Evolutionary conservation across 768 basidiomycete species (phyloP), one percentile per base, ranked within the genome.

Genomic region (Mycena galopus): DNA sequence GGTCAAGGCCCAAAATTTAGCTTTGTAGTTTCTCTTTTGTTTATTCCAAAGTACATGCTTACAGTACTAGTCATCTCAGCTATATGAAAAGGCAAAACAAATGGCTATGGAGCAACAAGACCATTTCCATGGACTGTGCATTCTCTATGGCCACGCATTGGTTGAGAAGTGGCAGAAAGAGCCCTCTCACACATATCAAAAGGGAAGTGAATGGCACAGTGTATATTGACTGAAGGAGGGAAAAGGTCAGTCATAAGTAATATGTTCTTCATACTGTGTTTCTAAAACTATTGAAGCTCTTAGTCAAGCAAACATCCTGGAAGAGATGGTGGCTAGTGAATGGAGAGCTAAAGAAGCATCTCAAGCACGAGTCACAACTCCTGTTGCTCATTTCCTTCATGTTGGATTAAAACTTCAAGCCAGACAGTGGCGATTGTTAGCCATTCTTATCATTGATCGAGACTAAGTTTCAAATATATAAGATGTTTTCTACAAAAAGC

Each of bases 161-260:
- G 53, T 55, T 2, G 16, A 55, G 5, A 55, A 55, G 25, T 55
- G 53, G 53, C 53, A 55, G 53, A 55, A 55, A 55, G 53, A 55
- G 53, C 53, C 53, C 17, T 30, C 27, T 14, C 10, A 55, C 12
- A 5, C 53, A 55, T 55, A 55, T 55, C 53, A 55, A 14, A 55
- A 55, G 53, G 53, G 53, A 4, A 55, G 53, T 55, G 53, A 55
- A 55, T 55, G 53, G 53, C 53, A 55, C 53, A 55, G 27, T 55
- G 53, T 55, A 55, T 55, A 55, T 55, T 27, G 27, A 55, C 53
- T 55, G 27, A 55, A 55, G 53, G 53, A 55, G 51, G 8, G 5
- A 55, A 55, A 55, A 55, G 53, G 53, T 55, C 5, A 55, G 53
- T 4, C 53, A 8, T 55, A 17, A 55, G 29, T 30, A 30, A 21